These are phyloP conservation scores for Dispira simplex DNA, from an alignment of 192 early-diverging fungal species.

Conservation along the genomic window DNA sequence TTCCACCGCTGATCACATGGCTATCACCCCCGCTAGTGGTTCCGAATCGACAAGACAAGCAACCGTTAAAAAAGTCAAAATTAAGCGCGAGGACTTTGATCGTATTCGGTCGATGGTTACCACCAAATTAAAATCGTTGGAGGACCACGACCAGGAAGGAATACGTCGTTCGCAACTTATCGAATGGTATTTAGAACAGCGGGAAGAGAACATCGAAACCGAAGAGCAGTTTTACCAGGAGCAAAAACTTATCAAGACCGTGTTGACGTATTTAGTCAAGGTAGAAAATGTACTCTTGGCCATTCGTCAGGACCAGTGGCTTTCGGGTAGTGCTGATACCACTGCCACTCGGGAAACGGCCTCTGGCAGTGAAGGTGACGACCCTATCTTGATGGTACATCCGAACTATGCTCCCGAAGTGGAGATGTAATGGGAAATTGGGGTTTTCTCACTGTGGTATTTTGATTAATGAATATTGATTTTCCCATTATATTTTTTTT, in stretches of 20 bases:
- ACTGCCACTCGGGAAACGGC: background rate
- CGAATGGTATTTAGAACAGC: conserved; percentile 55
- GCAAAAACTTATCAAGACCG: conserved; percentile 39
- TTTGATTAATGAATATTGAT: too few species aligned
- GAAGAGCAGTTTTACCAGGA: conserved; percentile 47
- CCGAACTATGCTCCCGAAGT: conserved; percentile 27
- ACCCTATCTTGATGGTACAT: conserved; percentile 22
- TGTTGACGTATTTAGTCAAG: conserved; percentile 47
- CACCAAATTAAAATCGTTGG: conserved; percentile 23
- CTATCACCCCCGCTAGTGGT: conserved; percentile 11
- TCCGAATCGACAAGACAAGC: conserved; percentile 10
- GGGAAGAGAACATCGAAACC: conserved; percentile 38
- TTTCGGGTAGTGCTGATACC: background rate
- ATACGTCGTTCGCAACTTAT: conserved; percentile 40
- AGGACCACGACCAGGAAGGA: conserved; percentile 19
- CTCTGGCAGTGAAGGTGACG: background rate
- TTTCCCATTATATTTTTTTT: too few species aligned
- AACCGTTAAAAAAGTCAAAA: conserved; percentile 26
- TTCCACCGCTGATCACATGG: background rate
- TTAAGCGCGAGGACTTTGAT: conserved; percentile 41
- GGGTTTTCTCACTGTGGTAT: background rate
- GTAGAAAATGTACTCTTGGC: conserved; percentile 35
- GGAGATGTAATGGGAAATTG: background rate
- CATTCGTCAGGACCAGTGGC: conserved; percentile 11
- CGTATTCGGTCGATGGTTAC: conserved; percentile 34